Evolutionary conservation across 2,329 filamentous ascomycete genomes (phyloP), one percentile per base, ranked within the genome.

Genomic region (Albophoma yamanashiensis): DNA sequence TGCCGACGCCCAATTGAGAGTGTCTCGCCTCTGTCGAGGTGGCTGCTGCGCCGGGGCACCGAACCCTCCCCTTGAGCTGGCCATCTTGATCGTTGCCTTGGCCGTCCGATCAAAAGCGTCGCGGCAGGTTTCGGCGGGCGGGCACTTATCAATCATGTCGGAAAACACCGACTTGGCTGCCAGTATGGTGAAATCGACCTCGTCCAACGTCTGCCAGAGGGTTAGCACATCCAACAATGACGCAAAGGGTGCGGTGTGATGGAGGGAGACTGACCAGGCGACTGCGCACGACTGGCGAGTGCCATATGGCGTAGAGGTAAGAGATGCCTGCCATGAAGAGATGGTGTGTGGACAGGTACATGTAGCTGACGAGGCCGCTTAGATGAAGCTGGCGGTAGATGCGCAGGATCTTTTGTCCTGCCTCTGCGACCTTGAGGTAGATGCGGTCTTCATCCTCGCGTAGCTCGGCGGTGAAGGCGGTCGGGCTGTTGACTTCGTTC

Each of bases 321-420:
- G 93, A 96, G 61, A 97, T 88, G 75, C 92, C 93, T 36, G 93
- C 93, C 89, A 96, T 97, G 76, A 97, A 97, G 8, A 97, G 80
- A 74, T 97, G 92, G 71, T 97, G 93, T 0, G 94, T 97, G 2
- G 94, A 92, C 59, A 97, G 78, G 73, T 95, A 97, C 0, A 93
- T 97, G 71, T 97, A 96, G 74, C 96, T 97, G 59, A 97, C 93
- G 47, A 97, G 81, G 58, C 91, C 89, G 60, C 91, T 85, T 12
- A 92, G 81, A 73, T 97, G 93, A 62, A 97, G 78, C 69, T 96
- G 91, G 58, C 93, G 82, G 73, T 97, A 97, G 42, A 97, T 82
- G 62, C 92, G 89, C 69, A 97, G 76, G 2, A 97, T 93, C 74
- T 90, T 94, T 73, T 96, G 92, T 0, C 93, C 93, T 39, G 93